Base-by-base conservation (phyloP, 2,329 filamentous ascomycete species). In the Endoconidiophora polonica region DNA sequence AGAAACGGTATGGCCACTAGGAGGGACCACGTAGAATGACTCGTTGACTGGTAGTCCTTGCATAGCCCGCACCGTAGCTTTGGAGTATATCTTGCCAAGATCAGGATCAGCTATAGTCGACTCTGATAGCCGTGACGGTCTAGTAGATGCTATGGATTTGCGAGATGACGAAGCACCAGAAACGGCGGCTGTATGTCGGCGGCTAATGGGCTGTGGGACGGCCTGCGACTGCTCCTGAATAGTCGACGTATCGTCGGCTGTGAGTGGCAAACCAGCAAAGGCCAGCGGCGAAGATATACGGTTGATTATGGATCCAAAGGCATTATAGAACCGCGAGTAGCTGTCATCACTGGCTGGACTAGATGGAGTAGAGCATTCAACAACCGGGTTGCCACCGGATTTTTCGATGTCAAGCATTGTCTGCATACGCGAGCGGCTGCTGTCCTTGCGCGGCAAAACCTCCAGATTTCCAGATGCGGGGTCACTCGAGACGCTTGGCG, bases 21-120 rank as follows among this genome's bases (percentile, higher is more conserved):
- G 84, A 3, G 90, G 91, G 1, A 98, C 91, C 1, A 96, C 83
- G 62, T 95, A 96, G 67, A 98, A 98, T 6, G 84, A 91, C 58
- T 84, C 83, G 14, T 73, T 72, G 24, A 79, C 73, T 0, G 77
- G 78, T 0, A 77, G 77, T 26, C 81, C 80, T 50, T 84, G 79
- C 40, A 94, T 73, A 1, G 88, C 86, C 47, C 81, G 76, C 49
- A 96, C 73, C 3, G 90, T 86, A 10, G 90, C 86, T 56, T 79
- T 80, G 39, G 87, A 94, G 62, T 93, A 93, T 26, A 94, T 76
- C 54, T 81, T 83, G 57, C 77, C 80, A 23, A 94, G 74, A 57
- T 96, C 87, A 0, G 86, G 84, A 16, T 85, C 79, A 1, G 68
- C 24, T 2, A 39, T 23, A 2, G 18, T 39, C 5, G 36, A 44